These are phyloP conservation scores for Ascochyta rabiei DNA, from an alignment of 2,329 filamentous ascomycete species.

Conservation along the genomic window DNA sequence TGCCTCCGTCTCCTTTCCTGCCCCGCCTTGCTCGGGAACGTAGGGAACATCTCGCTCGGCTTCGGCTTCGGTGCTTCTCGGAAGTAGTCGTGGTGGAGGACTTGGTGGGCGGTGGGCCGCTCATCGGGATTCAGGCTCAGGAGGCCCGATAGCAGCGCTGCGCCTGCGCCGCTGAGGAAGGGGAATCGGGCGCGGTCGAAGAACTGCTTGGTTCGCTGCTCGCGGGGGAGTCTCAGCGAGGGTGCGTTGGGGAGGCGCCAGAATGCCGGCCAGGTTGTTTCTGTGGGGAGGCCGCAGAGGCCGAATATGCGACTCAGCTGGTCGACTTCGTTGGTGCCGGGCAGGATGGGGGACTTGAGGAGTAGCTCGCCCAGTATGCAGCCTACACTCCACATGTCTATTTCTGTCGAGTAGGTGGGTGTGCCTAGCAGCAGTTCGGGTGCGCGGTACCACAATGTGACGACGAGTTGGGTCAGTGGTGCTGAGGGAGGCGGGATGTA, in stretches of 20 bases:
- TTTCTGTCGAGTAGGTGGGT: slow-evolving; percentile 72
- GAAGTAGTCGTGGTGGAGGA: slow-evolving; percentile 85
- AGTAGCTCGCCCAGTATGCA: slow-evolving; percentile 95
- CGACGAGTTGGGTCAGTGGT: slow-evolving; percentile 85
- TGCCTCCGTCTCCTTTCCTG: slow-evolving; percentile 78
- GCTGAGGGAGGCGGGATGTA: slow-evolving; percentile 75
- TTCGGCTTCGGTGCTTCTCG: slow-evolving; percentile 88
- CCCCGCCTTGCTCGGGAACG: slow-evolving; percentile 93
- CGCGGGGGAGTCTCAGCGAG: slow-evolving; percentile 67
- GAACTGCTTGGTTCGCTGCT: slow-evolving; percentile 49
- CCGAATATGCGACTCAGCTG: slow-evolving; percentile 82
- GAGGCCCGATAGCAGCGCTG: slow-evolving; percentile 70
- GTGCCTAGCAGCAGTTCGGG: slow-evolving; percentile 89
- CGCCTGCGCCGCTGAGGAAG: slow-evolving; percentile 76
- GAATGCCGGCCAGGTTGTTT: slow-evolving; percentile 85
- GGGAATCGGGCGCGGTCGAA: slow-evolving; percentile 80
- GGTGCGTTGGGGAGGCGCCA: slow-evolving; percentile 85
- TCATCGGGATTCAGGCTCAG: slow-evolving; percentile 75
- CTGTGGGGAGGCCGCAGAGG: slow-evolving; percentile 83
- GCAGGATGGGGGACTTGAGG: slow-evolving; percentile 79
- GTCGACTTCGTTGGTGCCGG: slow-evolving; percentile 91
- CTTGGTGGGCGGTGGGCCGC: slow-evolving; percentile 73
- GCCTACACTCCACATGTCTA: slow-evolving; percentile 96
- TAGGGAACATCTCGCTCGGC: slow-evolving; percentile 90
- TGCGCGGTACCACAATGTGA: slow-evolving; percentile 95